Conservation (phyloP, 495 filamentous ascomycete genomes). For the Penicillium cinerascens region DNA sequence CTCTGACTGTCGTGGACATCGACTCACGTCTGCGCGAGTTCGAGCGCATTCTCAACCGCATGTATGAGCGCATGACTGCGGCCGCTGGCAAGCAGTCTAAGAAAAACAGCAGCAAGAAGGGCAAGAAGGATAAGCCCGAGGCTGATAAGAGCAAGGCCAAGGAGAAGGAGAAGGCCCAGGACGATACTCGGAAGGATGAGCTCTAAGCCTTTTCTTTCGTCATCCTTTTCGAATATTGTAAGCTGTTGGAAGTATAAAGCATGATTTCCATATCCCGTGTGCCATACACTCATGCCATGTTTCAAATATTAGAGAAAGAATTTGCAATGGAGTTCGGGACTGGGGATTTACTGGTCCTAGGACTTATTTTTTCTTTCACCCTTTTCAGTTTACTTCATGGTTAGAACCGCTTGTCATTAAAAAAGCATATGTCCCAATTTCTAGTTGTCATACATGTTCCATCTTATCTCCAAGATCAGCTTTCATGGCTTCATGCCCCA, state of each 20-base stretch:
- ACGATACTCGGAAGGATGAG: slow-evolving; percentile 41
- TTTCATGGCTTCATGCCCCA: neutral
- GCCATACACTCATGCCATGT: slow-evolving; percentile 17
- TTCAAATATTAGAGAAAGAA: slow-evolving; percentile 23
- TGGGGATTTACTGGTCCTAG: neutral
- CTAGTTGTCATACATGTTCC: too few species aligned
- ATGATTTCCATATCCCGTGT: slow-evolving; percentile 17
- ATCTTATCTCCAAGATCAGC: too few species aligned
- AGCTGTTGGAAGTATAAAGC: slow-evolving; percentile 15
- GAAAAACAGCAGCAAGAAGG: slow-evolving; percentile 44
- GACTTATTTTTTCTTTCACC: neutral
- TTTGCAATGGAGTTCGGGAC: slow-evolving; percentile 15
- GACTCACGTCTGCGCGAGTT: slow-evolving; percentile 51
- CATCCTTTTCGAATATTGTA: slow-evolving; percentile 1
- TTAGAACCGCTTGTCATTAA: neutral
- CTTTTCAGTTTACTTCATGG: neutral
- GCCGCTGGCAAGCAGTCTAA: slow-evolving; percentile 44
- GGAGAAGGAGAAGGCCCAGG: slow-evolving; percentile 19
- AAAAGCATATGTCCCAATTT: too few species aligned
- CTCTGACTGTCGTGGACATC: slow-evolving; percentile 65
- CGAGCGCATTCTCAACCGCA: slow-evolving; percentile 68
- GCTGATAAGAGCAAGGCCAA: slow-evolving; percentile 42
- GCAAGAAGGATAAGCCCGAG: slow-evolving; percentile 33
- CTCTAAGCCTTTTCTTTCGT: slow-evolving; percentile 25
- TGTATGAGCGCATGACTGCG: slow-evolving; percentile 53